These are phyloP conservation scores for Daedalea quercina DNA, from an alignment of 768 basidiomycete genomes.

Conservation along the genomic window DNA sequence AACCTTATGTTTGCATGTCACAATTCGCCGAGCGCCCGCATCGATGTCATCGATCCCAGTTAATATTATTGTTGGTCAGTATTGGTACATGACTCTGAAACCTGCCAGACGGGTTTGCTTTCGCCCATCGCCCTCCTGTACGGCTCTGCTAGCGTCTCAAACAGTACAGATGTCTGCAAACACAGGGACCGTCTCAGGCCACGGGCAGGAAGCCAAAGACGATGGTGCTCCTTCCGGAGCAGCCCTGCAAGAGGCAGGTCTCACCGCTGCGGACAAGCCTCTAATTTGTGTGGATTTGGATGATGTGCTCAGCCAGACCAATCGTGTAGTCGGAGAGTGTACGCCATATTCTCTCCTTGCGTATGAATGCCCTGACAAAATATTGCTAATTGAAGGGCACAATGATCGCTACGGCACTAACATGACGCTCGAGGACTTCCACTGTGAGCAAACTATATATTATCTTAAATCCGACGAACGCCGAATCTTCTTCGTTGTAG, in stretches of 20 bases:
- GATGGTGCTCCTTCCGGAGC: neutral
- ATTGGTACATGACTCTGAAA: no score
- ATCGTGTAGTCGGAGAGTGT: slow-evolving; percentile 51
- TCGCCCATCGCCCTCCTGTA: no score
- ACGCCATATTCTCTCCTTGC: slow-evolving; percentile 4
- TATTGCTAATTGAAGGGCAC: slow-evolving; percentile 46
- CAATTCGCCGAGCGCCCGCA: no score
- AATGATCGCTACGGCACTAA: slow-evolving; percentile 51
- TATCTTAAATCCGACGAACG: neutral
- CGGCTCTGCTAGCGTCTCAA: neutral
- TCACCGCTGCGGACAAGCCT: slow-evolving; percentile 17
- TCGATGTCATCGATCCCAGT: no score
- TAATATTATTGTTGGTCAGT: no score
- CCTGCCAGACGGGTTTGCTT: no score
- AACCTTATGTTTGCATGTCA: no score
- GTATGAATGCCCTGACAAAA: neutral
- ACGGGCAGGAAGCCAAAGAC: neutral
- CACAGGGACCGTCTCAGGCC: neutral
- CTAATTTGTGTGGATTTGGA: slow-evolving; percentile 62
- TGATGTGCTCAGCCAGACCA: slow-evolving; percentile 64
- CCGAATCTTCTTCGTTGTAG: slow-evolving; percentile 21
- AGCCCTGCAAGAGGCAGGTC: neutral
- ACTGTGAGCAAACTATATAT: slow-evolving; percentile 36
- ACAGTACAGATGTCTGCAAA: neutral
- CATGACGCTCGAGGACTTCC: slow-evolving; percentile 51